phyloP scores from a whole-genome alignment of 257 asterid genomes.

The Fraxinus excelsior region DNA sequence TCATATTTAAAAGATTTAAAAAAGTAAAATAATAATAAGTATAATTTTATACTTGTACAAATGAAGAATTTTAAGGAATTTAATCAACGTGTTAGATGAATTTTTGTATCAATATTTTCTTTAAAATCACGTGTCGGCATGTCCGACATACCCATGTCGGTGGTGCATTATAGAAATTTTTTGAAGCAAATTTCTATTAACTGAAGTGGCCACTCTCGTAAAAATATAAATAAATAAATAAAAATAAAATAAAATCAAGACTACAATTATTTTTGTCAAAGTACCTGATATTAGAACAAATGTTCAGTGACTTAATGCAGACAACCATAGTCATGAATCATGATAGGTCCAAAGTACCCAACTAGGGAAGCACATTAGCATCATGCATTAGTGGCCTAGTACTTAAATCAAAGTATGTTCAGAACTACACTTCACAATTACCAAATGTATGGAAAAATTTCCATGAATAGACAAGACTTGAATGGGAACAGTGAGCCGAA shows the following conservation, averaged over 20 bases:
- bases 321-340: neutral
- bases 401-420: neutral
- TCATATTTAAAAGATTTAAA: too few species aligned
- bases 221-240: too few species aligned
- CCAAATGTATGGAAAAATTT: neutral
- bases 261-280: neutral
- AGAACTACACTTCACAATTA: neutral
- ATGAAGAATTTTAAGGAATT: too few species aligned
- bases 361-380: neutral
- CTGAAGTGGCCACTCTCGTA: neutral
- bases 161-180: too few species aligned
- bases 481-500: neutral
- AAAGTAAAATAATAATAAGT: too few species aligned
- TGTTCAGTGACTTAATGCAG: neutral
- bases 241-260: neutral
- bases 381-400: neutral
- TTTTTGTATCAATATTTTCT: too few species aligned
- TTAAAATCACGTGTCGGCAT: too few species aligned
- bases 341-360: neutral
- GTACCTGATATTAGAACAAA: neutral
- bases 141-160: too few species aligned
- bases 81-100: too few species aligned
- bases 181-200: neutral
- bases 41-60: too few species aligned
- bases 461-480: neutral